Evolutionary conservation across 169 alveolate species (phyloP).

Genomic region (Babesia ovata): DNA sequence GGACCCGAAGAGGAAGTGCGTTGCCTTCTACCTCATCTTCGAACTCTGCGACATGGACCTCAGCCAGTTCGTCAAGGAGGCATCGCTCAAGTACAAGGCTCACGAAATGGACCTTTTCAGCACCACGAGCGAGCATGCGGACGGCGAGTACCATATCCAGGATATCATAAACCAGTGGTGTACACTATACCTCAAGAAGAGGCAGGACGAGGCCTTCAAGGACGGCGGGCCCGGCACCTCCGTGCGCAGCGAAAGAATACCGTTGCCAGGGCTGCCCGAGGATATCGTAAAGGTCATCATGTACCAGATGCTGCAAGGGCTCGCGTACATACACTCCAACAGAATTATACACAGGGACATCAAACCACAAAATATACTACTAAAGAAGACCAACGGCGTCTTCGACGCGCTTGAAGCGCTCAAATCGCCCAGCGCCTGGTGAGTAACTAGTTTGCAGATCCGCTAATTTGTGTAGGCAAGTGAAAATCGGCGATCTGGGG

Average conservation of each 20-base stretch:
- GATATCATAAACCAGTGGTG: conserved; percentile 63
- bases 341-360: conserved; percentile 79
- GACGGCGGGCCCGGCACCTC: conserved; percentile 9
- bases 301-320: conserved; percentile 78
- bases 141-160: conserved; percentile 47
- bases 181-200: conserved; percentile 51
- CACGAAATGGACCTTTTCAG: conserved; percentile 52
- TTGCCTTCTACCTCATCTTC: conserved; percentile 63
- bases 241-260: conserved; percentile 30
- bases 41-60: conserved; percentile 73
- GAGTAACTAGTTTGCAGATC: background rate
- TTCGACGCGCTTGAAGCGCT: conserved; percentile 24
- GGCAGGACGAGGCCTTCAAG: conserved; percentile 8
- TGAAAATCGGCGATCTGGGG: conserved; percentile 78
- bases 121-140: conserved; percentile 41
- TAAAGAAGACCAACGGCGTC: conserved; percentile 56
- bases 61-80: conserved; percentile 52
- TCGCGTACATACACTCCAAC: conserved; percentile 71
- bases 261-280: conserved; percentile 76
- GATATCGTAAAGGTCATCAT: conserved; percentile 74
- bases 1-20: conserved; percentile 34
- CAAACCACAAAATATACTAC: conserved; percentile 80
- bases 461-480: conserved; percentile 43
- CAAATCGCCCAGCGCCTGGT: conserved; percentile 62
- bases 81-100: conserved; percentile 35